phyloP scores from a whole-genome alignment of 768 basidiomycete species.

The Auricularia sp. region DNA sequence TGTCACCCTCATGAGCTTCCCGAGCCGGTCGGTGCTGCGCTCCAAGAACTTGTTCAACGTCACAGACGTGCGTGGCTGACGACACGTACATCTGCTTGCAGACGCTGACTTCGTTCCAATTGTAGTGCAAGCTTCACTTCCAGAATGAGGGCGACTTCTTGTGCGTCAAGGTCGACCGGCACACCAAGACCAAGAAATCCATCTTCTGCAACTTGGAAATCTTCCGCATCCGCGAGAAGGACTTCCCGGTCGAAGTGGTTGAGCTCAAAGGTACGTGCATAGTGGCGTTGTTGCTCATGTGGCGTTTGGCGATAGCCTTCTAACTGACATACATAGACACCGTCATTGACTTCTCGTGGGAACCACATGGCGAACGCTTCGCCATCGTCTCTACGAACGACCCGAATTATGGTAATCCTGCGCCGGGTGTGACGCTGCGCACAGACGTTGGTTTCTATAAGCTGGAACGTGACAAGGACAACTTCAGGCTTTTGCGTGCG shows the following conservation, averaged over 20 bases:
- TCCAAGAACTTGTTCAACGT: constrained; percentile 98
- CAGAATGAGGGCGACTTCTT: constrained; percentile 98
- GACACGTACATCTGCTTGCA: neutral
- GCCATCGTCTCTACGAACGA: constrained; percentile 91
- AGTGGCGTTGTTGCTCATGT: neutral
- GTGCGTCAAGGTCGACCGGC: constrained; percentile 97
- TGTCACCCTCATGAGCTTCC: constrained; percentile 87
- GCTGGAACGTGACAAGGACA: constrained; percentile 83
- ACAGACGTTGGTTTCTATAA: constrained; percentile 96
- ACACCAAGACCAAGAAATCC: constrained; percentile 97
- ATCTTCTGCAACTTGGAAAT: constrained; percentile 97
- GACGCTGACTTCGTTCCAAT: neutral
- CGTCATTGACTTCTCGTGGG: constrained; percentile 96
- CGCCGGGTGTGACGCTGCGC: constrained; percentile 88
- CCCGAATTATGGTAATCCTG: constrained; percentile 84
- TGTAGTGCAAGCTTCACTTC: constrained; percentile 93
- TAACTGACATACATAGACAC: constrained; percentile 47
- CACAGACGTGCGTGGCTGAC: constrained; percentile 59
- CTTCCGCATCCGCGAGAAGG: constrained; percentile 94
- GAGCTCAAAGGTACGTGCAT: constrained; percentile 75
- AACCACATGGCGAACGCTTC: constrained; percentile 94
- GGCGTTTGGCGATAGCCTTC: neutral
- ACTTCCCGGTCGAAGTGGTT: constrained; percentile 93
- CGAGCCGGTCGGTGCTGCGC: constrained; percentile 70
- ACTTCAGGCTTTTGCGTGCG: constrained; percentile 83